Conservation (phyloP, 1,284 basidiomycete genomes). For the Trichosporon sp. region DNA sequence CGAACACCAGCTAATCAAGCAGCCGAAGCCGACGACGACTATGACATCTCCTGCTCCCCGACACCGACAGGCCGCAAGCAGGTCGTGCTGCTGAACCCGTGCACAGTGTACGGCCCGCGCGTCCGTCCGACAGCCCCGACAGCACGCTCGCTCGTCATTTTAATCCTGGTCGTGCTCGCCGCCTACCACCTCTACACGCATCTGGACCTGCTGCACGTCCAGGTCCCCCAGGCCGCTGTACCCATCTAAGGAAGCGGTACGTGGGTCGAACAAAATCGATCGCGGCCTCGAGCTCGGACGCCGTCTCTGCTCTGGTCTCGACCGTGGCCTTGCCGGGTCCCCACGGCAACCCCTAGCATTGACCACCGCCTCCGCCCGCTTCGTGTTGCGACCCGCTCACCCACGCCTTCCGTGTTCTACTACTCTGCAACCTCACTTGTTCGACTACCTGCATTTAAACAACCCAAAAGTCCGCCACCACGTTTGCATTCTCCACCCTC, state of each 20-base stretch:
- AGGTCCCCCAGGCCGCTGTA: neutral
- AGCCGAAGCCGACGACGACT: constrained; percentile 21
- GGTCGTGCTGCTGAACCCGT: constrained; percentile 28
- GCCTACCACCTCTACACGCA: constrained; percentile 18
- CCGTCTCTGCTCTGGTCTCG: neutral
- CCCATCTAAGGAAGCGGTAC: neutral
- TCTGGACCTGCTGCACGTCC: constrained; percentile 6
- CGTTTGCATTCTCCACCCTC: neutral
- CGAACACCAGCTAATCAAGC: neutral
- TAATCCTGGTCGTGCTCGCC: constrained; percentile 14
- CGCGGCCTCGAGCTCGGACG: neutral
- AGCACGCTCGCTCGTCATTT: constrained; percentile 9
- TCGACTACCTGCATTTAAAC: neutral
- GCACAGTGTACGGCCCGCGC: constrained; percentile 16
- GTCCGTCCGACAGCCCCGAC: constrained; percentile 4
- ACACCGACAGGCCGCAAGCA: constrained; percentile 26
- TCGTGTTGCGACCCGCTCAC: neutral
- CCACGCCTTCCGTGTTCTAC: neutral
- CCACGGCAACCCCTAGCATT: neutral
- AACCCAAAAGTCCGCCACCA: neutral
- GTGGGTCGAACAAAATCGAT: neutral
- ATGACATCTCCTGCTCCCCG: constrained; percentile 2
- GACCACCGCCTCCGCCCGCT: neutral
- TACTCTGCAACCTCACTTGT: neutral
- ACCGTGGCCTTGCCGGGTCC: neutral